Evolutionary conservation across 1,284 basidiomycete species (phyloP).

Genomic region (Sporisorium iseilematis-ciliati): DNA sequence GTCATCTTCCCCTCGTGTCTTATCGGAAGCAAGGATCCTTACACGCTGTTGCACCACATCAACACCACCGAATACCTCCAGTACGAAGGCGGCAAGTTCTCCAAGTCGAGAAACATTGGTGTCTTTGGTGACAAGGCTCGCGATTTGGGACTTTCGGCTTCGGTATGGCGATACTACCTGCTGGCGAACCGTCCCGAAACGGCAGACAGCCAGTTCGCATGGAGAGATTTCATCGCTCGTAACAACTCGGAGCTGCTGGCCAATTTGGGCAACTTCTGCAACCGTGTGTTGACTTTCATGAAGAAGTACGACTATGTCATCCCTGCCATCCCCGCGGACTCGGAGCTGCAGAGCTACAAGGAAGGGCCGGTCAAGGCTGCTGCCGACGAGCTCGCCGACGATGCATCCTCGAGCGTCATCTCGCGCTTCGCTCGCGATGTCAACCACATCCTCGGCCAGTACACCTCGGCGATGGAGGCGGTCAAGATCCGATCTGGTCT

Average conservation of each 20-base stretch:
- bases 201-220: slow-evolving; percentile 94
- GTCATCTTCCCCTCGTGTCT: slow-evolving; percentile 93
- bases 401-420: slow-evolving; percentile 42
- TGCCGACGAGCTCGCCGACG: slow-evolving; percentile 30
- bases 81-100: slow-evolving; percentile 99
- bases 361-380: slow-evolving; percentile 44
- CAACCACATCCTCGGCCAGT: slow-evolving; percentile 83
- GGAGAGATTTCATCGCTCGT: slow-evolving; percentile 92
- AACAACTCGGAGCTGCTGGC: slow-evolving; percentile 96
- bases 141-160: slow-evolving; percentile 90
- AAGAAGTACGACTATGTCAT: slow-evolving; percentile 86
- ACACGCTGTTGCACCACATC: slow-evolving; percentile 95
- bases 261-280: slow-evolving; percentile 99
- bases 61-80: slow-evolving; percentile 98
- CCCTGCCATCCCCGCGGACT: slow-evolving; percentile 69
- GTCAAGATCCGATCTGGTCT: slow-evolving; percentile 91
- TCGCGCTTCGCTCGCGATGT: slow-evolving; percentile 80
- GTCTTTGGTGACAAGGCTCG: slow-evolving; percentile 96
- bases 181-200: slow-evolving; percentile 93
- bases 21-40: slow-evolving; percentile 87
- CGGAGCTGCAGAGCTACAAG: slow-evolving; percentile 52
- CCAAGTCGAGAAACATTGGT: slow-evolving; percentile 94
- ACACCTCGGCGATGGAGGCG: slow-evolving; percentile 87
- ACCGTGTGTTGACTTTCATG: slow-evolving; percentile 91
- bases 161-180: slow-evolving; percentile 98